Evolutionary conservation across 495 filamentous ascomycete species (phyloP), one percentile per base, ranked within the genome.

Genomic region (Chaetomidium leptoderma): DNA sequence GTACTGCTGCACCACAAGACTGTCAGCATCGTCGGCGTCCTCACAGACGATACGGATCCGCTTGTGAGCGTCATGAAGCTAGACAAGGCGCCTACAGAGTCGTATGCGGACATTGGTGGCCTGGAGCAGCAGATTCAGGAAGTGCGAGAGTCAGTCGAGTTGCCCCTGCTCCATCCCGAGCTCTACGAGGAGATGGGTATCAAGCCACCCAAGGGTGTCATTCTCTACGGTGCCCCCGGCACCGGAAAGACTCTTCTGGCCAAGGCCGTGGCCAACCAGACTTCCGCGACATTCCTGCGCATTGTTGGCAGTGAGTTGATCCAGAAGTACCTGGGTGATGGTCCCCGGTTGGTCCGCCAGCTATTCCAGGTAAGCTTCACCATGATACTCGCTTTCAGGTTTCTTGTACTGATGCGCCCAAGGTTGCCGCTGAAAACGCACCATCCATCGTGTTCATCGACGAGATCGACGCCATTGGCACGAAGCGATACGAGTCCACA

Each of bases 171-270:
- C 59, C 93, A 99, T 68, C 93, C 93, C 0, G 93, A 99, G 74
- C 79, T 99, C 14, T 99, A 99, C 72, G 93, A 99, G 74, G 93
- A 99, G 76, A 99, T 99, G 93, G 93, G 93, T 68, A 97, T 99
- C 81, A 99, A 97, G 74, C 92, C 93, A 26, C 93, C 93, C 33
- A 99, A 99, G 81, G 93, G 93, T 80, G 93, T 99, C 58, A 99
- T 99, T 66, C 88, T 99, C 33, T 99, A 99, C 74, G 93, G 93
- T 75, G 91, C 89, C 5, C 93, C 93, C 0, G 93, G 93, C 72
- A 99, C 93, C 17, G 93, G 93, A 68, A 99, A 99, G 77, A 99
- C 93, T 3, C 78, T 99, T 8, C 81, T 99, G 44, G 93, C 93
- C 54, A 99, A 99, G 76, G 93, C 93, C 13, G 93, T 99, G 48